Conservation (phyloP, 2,329 filamentous ascomycete genomes). For the Colletotrichum magnum region DNA sequence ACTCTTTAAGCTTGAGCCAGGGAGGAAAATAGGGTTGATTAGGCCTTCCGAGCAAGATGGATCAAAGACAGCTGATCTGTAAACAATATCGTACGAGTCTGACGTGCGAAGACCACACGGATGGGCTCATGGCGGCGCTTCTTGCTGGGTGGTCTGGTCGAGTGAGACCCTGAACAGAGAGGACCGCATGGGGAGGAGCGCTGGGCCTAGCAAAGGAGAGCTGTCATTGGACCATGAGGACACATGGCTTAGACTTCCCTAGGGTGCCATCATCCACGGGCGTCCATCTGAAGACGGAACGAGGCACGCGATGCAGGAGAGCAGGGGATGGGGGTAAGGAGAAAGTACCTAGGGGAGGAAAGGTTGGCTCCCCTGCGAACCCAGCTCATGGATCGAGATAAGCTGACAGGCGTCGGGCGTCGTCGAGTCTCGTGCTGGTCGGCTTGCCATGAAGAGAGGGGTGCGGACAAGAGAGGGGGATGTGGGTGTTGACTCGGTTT, state of each 20-base stretch:
- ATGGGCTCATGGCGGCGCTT: slow-evolving; percentile 38
- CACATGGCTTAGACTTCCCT: slow-evolving; percentile 28
- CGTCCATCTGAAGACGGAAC: slow-evolving; percentile 13
- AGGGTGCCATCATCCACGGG: slow-evolving; percentile 5
- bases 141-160: slow-evolving; percentile 34
- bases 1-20: slow-evolving; percentile 37
- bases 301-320: neutral
- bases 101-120: slow-evolving; percentile 30
- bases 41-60: slow-evolving; percentile 16
- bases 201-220: neutral
- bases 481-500: slow-evolving; percentile 10
- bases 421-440: neutral
- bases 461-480: neutral
- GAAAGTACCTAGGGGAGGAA: neutral
- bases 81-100: slow-evolving; percentile 42
- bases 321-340: neutral
- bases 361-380: slow-evolving; percentile 18
- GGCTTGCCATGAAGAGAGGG: neutral
- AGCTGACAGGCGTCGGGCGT: slow-evolving; percentile 16
- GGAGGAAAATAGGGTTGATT: slow-evolving; percentile 34
- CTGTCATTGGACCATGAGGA: slow-evolving; percentile 22
- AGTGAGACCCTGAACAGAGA: slow-evolving; percentile 30
- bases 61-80: slow-evolving; percentile 41
- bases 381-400: slow-evolving; percentile 27
- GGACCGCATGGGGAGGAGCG: slow-evolving; percentile 13